These are phyloP conservation scores for Blastobotrys robertii DNA, from an alignment of 805 yeast species.

Conservation along the genomic window DNA sequence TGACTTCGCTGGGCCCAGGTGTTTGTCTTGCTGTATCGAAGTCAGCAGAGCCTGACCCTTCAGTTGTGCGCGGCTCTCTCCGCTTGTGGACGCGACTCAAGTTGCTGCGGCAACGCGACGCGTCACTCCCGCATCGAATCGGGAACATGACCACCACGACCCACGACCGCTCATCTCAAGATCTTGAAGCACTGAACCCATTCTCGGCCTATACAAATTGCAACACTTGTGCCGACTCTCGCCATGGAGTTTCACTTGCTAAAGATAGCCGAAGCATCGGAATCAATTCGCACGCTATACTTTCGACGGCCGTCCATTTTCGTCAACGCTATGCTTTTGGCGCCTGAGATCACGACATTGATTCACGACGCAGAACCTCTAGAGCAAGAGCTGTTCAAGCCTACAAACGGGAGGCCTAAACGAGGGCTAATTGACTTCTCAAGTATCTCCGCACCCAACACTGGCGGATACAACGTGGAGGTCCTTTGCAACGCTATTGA, in stretches of 20 bases:
- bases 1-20: too few species aligned
- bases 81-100: too few species aligned
- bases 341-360: constrained; percentile 45
- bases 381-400: constrained; percentile 13
- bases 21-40: too few species aligned
- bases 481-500: constrained; percentile 37
- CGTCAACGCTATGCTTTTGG: constrained; percentile 48
- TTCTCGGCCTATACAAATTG: too few species aligned
- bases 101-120: too few species aligned
- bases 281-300: constrained; percentile 23
- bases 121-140: too few species aligned
- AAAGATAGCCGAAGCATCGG: constrained; percentile 10
- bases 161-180: too few species aligned
- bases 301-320: constrained; percentile 54
- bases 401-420: not conserved
- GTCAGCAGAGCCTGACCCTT: too few species aligned
- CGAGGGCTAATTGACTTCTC: not conserved
- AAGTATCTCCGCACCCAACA: not conserved
- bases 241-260: constrained; percentile 10
- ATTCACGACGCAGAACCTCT: constrained; percentile 45
- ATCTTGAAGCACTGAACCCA: too few species aligned
- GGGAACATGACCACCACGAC: too few species aligned
- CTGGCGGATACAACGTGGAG: constrained; percentile 24
- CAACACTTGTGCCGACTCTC: too few species aligned
- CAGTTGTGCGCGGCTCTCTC: too few species aligned